Percentiles rank a stretch among this genome's conserved stretches.
phyloP scores from a whole-genome alignment of 2,329 filamentous ascomycete genomes.

The Fusarium odoratissimum region DNA sequence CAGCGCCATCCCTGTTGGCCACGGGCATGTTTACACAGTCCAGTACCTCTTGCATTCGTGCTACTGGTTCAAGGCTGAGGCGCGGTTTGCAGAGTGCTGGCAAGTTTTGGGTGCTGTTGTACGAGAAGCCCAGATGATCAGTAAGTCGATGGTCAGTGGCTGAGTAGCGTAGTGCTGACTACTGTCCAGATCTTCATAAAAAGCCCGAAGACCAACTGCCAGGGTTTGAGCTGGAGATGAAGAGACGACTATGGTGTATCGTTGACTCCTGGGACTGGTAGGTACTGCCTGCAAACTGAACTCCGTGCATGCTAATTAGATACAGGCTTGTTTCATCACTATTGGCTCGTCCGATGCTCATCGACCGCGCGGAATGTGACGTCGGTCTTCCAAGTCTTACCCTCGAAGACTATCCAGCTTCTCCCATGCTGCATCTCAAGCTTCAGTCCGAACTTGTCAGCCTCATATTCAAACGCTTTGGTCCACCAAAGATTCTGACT shows the following conservation, averaged over 20 bases:
- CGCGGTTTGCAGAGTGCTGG: constrained; percentile 25
- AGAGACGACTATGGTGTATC: constrained; percentile 19
- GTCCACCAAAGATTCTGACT: constrained; percentile 2
- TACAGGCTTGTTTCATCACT: constrained; percentile 16
- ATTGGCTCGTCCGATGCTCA: constrained; percentile 20
- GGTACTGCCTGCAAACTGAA: rapidly evolving
- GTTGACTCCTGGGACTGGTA: constrained; percentile 29
- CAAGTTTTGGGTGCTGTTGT: constrained; percentile 17
- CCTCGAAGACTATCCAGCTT: constrained; percentile 23
- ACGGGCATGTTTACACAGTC: constrained; percentile 15
- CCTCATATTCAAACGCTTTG: constrained; percentile 22
- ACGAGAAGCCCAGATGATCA: constrained; percentile 25
- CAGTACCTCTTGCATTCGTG: constrained; percentile 21
- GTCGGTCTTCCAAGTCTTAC: constrained; percentile 11
- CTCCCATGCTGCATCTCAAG: constrained; percentile 25
- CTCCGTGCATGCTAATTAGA: rapidly evolving
- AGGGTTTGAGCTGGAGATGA: constrained; percentile 23
- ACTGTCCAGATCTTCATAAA: constrained; percentile 10
- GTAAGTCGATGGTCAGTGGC: neutral
- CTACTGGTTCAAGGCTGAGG: constrained; percentile 27
- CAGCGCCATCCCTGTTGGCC: constrained; percentile 20
- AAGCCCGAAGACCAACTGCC: neutral
- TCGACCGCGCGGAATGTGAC: constrained; percentile 19
- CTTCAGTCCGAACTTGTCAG: constrained; percentile 18
- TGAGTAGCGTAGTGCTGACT: rapidly evolving